Conservation (phyloP, 176 grass and related monocot genomes). For the Microstegium vimineum region DNA sequence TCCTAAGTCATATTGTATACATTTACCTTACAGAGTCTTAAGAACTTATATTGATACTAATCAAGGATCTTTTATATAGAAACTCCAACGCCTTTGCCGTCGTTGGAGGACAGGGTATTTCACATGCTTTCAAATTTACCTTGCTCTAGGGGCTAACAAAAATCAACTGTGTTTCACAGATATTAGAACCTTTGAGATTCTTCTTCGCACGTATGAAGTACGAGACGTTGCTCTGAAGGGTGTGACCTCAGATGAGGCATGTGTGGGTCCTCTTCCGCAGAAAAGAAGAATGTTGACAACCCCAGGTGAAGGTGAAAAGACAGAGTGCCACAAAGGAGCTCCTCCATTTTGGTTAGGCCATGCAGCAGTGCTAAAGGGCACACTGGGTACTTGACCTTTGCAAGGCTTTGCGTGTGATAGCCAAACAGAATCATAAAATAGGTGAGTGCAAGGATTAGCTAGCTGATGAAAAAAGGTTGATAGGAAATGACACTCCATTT, state of each 20-base stretch:
- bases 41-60: not conserved
- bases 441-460: not conserved
- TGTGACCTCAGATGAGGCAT: conserved; percentile 14
- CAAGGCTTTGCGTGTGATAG: conserved; percentile 44
- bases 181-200: conserved; percentile 93
- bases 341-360: conserved; percentile 64
- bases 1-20: not conserved
- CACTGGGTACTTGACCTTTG: conserved; percentile 89
- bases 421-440: conserved; percentile 6
- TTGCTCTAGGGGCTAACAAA: not conserved
- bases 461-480: not conserved
- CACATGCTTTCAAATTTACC: too few species aligned
- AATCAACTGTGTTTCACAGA: conserved; percentile 42
- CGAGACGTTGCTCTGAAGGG: conserved; percentile 35
- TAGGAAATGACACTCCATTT: not conserved
- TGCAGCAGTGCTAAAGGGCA: conserved; percentile 63
- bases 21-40: not conserved
- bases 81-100: not conserved
- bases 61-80: not conserved
- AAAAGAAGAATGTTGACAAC: conserved; percentile 49
- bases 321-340: conserved; percentile 17
- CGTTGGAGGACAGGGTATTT: not conserved
- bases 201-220: conserved; percentile 74
- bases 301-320: conserved; percentile 18
- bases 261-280: conserved; percentile 40